These are phyloP conservation scores for Amylostereum areolatum DNA, from an alignment of 1,284 basidiomycete genomes.

Conservation along the genomic window DNA sequence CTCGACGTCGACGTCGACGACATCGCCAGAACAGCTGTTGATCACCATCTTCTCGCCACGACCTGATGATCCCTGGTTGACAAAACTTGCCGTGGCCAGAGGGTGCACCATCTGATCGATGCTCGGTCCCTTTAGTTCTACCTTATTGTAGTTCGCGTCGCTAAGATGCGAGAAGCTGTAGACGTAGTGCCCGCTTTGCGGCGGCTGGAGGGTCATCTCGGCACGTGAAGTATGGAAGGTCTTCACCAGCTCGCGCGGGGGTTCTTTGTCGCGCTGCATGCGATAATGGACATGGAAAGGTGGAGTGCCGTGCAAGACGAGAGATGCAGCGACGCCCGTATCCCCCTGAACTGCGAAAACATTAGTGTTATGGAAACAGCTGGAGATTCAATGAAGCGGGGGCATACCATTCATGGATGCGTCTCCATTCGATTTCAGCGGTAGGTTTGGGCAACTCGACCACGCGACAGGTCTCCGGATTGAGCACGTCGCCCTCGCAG, in stretches of 20 bases:
- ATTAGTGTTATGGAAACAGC: neutral
- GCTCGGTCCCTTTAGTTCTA: constrained; percentile 64
- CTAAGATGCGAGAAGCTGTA: constrained; percentile 80
- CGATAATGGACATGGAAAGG: constrained; percentile 85
- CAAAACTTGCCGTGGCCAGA: constrained; percentile 74
- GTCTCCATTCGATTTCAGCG: constrained; percentile 83
- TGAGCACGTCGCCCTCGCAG: constrained; percentile 75
- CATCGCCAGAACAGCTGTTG: constrained; percentile 71
- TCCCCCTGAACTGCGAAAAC: constrained; percentile 74
- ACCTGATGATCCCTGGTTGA: constrained; percentile 27
- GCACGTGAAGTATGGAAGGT: constrained; percentile 71
- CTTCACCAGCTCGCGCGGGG: constrained; percentile 49
- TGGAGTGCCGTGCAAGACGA: constrained; percentile 84
- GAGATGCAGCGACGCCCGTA: constrained; percentile 83
- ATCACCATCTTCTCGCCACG: constrained; percentile 47
- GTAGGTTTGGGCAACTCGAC: constrained; percentile 71
- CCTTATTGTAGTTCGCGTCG: constrained; percentile 80
- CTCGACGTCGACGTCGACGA: constrained; percentile 72
- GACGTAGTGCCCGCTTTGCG: constrained; percentile 83
- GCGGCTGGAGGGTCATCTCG: constrained; percentile 83
- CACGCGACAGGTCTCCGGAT: constrained; percentile 74
- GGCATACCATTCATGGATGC: constrained; percentile 85
- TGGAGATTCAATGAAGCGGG: neutral
- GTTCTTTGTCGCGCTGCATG: constrained; percentile 66
- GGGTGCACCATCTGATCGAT: constrained; percentile 88